Percentiles rank a stretch among this genome's conserved stretches.
Evolutionary conservation across 768 basidiomycete genomes (phyloP).

Genomic region (Tulasnella sp.): DNA sequence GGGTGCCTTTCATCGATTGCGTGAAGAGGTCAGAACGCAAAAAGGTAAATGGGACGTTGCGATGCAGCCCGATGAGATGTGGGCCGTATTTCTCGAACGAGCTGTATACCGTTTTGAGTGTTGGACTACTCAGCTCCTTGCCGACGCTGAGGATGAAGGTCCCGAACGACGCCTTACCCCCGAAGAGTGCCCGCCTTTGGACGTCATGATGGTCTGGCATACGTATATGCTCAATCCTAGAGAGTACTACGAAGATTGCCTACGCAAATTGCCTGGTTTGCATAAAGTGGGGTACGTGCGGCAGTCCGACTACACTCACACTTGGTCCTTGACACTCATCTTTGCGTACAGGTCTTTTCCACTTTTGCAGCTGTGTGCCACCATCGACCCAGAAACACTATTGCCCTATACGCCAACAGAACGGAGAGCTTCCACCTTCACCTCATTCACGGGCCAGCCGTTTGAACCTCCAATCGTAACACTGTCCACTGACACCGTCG

Average conservation of each 20-base stretch:
- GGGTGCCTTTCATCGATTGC: slow-evolving; percentile 14
- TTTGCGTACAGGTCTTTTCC: slow-evolving; percentile 10
- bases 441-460: slow-evolving; percentile 6
- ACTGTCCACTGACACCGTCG: not conserved
- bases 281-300: slow-evolving; percentile 8
- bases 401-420: slow-evolving; percentile 7
- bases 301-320: not conserved
- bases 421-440: not conserved
- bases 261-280: slow-evolving; percentile 1
- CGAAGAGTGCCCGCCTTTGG: not conserved
- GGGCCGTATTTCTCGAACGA: slow-evolving; percentile 8
- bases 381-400: slow-evolving; percentile 15
- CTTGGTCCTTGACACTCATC: not conserved
- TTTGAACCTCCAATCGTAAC: slow-evolving; percentile 11
- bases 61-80: slow-evolving; percentile 5
- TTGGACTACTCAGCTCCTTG: slow-evolving; percentile 9
- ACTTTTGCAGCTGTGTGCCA: not conserved
- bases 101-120: slow-evolving; percentile 17
- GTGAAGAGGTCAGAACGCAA: not conserved
- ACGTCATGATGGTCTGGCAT: slow-evolving; percentile 12
- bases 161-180: not conserved
- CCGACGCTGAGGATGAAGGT: not conserved
- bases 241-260: slow-evolving; percentile 3
- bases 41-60: not conserved
- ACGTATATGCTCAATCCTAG: slow-evolving; percentile 8